Percentiles rank a stretch among this genome's conserved stretches.
Conservation (phyloP, 2,329 filamentous ascomycete genomes). For the Chaetomiaceae sp. region DNA sequence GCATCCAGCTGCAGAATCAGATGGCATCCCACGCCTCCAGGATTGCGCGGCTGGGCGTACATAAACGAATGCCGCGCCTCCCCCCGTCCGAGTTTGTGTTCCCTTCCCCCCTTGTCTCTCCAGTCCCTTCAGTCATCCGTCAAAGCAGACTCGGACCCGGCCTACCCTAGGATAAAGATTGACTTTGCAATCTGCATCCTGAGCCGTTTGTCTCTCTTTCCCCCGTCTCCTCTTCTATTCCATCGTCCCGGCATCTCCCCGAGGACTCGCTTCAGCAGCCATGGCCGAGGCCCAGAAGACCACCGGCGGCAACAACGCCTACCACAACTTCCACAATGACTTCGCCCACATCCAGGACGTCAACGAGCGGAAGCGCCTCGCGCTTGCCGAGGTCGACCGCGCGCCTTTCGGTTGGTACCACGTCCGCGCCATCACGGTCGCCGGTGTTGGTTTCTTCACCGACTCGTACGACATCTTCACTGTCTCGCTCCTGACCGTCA, state of each 20-base stretch:
- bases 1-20: too few species aligned
- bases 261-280: not conserved
- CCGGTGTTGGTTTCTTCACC: slow-evolving; percentile 83
- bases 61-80: not conserved
- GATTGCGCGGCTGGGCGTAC: too few species aligned
- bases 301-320: slow-evolving; percentile 60
- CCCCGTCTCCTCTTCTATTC: not conserved
- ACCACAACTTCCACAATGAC: slow-evolving; percentile 62
- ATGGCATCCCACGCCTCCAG: not conserved
- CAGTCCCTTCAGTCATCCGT: not conserved
- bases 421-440: slow-evolving; percentile 67
- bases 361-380: slow-evolving; percentile 71
- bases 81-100: not conserved
- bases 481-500: slow-evolving; percentile 64
- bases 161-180: not conserved
- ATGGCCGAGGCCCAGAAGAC: slow-evolving; percentile 38
- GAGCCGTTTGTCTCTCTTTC: not conserved
- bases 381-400: slow-evolving; percentile 75
- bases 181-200: not conserved
- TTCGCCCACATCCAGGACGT: slow-evolving; percentile 55
- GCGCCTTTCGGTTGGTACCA: slow-evolving; percentile 82
- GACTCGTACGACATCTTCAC: slow-evolving; percentile 68
- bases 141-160: not conserved
- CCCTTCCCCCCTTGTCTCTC: not conserved
- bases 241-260: not conserved